phyloP scores from a whole-genome alignment of 495 filamentous ascomycete species.

The Trichodelitschia bisporula region DNA sequence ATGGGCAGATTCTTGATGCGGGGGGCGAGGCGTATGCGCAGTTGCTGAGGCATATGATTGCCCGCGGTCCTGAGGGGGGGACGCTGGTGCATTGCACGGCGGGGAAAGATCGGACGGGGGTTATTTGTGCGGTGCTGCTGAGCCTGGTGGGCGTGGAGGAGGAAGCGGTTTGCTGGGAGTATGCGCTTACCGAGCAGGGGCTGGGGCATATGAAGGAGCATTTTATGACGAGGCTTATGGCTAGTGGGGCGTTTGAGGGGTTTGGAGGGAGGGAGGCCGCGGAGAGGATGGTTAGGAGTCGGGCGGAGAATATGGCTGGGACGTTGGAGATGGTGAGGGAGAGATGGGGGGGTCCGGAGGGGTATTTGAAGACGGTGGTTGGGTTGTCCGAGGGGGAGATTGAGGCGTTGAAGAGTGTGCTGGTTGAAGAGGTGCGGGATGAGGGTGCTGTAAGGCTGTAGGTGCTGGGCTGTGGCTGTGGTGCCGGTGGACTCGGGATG shows the following conservation, averaged over 20 bases:
- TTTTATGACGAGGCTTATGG: slow-evolving; percentile 5
- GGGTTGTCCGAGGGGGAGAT: slow-evolving; percentile 26
- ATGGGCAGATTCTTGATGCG: slow-evolving; percentile 14
- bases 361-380: slow-evolving; percentile 26
- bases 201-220: slow-evolving; percentile 8
- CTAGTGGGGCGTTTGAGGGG: slow-evolving; percentile 2
- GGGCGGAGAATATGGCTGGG: slow-evolving; percentile 2
- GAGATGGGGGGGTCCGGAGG: slow-evolving; percentile 29
- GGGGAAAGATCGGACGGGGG: slow-evolving; percentile 20
- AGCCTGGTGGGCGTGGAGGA: slow-evolving; percentile 10
- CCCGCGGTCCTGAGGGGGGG: slow-evolving; percentile 3
- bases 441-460: background rate
- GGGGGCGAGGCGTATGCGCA: slow-evolving; percentile 8
- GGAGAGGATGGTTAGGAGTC: slow-evolving; percentile 13
- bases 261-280: slow-evolving; percentile 12
- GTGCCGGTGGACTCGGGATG: too few relatives aligned
- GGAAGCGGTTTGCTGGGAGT: slow-evolving; percentile 13
- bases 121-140: slow-evolving; percentile 16
- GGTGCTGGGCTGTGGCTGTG: too few relatives aligned
- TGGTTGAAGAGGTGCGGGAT: slow-evolving; percentile 9
- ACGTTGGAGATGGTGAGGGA: slow-evolving; percentile 24
- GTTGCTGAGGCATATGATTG: slow-evolving; percentile 12
- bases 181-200: slow-evolving; percentile 15
- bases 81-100: slow-evolving; percentile 22
- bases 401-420: slow-evolving; percentile 21